Evolutionary conservation across 176 grass and related monocot genomes (phyloP), one percentile per base, ranked within the genome.

Genomic region (Aegilops umbellulata): DNA sequence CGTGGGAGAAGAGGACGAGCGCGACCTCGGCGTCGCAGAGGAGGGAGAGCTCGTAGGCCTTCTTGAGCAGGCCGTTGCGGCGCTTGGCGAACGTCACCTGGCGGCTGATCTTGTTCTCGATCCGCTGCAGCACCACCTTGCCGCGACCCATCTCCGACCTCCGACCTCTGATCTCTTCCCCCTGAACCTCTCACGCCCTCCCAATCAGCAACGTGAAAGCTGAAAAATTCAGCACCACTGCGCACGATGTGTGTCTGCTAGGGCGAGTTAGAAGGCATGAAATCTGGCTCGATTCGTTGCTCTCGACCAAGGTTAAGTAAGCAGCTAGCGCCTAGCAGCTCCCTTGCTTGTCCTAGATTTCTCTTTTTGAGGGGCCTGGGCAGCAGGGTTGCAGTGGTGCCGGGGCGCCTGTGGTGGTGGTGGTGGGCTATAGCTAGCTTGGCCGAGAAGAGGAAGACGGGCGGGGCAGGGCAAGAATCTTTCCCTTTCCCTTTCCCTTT

Each of bases 91-190:
- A 95, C 58, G 90, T 95, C 70, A 95, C 94, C 84, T 95, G 94
- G 78, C 94, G 81, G 91, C 88, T 95, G 75, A 91, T 95, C 94
- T 95, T 95, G 91, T 95, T 95, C 84, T 95, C 94, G 76, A 95
- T 95, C 91, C 89, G 87, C 91, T 95, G 90, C 84, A 95, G 79
- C 84, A 90, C 89, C 36, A 95, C 94, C 85, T 86, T 96, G 29
- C 94, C 94, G 63, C 94, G 86, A 15, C 91, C 94, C 94, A 96
- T 96, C 76, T 55, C 12, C 53, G 19, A 0, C n/a, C n/a, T n/a
- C n/a, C n/a, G 19, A 0, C 7, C 68, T 22, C 42, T 3, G 11
- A 9, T 65, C 76, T 17, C 23, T 5, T 24, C 65, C 36, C 34
- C 67, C 15, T 0, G 19, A 14, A 15, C 6, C 26, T 29, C 26